Evolutionary conservation across 768 basidiomycete genomes (phyloP).

Genomic region (Leucosporidium scottii): DNA sequence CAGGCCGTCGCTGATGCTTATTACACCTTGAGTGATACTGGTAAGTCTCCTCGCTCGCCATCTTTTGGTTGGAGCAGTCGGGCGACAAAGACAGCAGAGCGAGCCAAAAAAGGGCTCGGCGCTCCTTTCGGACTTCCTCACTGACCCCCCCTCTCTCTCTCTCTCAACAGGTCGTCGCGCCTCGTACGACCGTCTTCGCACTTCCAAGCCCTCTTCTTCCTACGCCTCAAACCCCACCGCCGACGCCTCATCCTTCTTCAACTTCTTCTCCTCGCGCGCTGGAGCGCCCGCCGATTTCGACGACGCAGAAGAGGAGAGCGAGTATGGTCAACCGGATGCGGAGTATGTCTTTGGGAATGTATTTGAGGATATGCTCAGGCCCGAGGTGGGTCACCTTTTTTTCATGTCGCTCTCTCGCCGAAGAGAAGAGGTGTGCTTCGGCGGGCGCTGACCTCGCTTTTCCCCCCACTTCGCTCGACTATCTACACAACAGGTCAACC

Average conservation of each 20-base stretch:
- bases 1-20: slow-evolving; percentile 33
- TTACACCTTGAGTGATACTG: slow-evolving; percentile 12
- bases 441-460: neutral
- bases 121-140: no score
- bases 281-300: neutral
- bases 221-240: neutral
- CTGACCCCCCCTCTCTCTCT: no score
- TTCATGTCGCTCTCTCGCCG: no score
- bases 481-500: slow-evolving; percentile 6
- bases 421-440: no score
- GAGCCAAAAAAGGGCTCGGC: no score
- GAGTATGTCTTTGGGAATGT: slow-evolving; percentile 30
- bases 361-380: slow-evolving; percentile 31
- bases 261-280: neutral
- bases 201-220: neutral
- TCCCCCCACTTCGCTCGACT: neutral
- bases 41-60: neutral
- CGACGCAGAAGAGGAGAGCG: neutral
- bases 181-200: neutral
- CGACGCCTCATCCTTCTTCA: neutral
- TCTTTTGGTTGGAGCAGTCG: no score
- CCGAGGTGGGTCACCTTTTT: neutral
- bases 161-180: neutral
- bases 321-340: slow-evolving; percentile 23
- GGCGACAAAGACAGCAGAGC: no score